Evolutionary conservation across 306 rosid genomes (phyloP).

Genomic region (Cicer arietinum): DNA sequence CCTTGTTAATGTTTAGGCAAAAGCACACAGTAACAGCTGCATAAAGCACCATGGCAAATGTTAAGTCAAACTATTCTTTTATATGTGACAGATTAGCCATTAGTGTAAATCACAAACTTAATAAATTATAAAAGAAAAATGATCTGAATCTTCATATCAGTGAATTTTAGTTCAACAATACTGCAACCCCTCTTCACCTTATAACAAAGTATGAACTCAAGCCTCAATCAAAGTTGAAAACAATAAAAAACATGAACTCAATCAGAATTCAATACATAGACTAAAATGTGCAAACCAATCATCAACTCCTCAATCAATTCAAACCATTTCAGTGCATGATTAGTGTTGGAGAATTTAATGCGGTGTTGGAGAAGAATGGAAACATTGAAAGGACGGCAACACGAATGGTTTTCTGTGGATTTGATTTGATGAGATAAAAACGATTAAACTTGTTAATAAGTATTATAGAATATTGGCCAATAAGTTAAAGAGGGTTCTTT

Average conservation of each 20-base stretch:
- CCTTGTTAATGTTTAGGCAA: background rate
- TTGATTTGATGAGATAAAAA: no score
- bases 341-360: no score
- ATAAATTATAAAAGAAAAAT: background rate
- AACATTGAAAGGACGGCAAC: no score
- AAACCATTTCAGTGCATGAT: no score
- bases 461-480: no score
- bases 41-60: background rate
- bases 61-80: slow-evolving; percentile 10
- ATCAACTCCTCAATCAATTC: no score
- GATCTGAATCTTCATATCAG: background rate
- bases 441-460: no score
- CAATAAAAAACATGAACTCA: background rate
- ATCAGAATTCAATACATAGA: background rate
- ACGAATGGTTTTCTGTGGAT: no score
- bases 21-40: slow-evolving; percentile 8
- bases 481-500: no score
- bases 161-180: background rate
- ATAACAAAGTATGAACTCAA: background rate
- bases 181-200: background rate
- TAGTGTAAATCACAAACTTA: background rate
- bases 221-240: background rate
- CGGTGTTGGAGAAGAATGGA: no score
- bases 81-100: background rate
- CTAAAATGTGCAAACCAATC: background rate